Evolutionary conservation across 495 filamentous ascomycete species (phyloP).

Genomic region (Aspergillus haitiensis): DNA sequence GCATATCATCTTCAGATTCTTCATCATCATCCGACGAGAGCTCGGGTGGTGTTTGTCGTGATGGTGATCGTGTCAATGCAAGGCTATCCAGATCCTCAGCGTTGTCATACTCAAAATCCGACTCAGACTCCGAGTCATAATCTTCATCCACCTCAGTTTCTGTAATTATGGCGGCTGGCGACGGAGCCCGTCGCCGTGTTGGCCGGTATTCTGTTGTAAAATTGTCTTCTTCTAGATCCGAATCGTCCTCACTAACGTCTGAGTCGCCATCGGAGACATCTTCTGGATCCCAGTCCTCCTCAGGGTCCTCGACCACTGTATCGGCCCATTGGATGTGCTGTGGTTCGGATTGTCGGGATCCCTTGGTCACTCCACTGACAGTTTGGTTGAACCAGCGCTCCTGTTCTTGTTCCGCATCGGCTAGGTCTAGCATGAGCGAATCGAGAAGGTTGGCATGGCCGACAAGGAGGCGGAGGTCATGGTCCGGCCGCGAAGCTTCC

Average conservation of each 20-base stretch:
- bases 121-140: slow-evolving; percentile 54
- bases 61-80: slow-evolving; percentile 70
- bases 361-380: slow-evolving; percentile 68
- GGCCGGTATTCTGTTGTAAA: slow-evolving; percentile 42
- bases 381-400: slow-evolving; percentile 98
- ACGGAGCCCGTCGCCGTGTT: slow-evolving; percentile 41
- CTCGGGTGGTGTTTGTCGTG: slow-evolving; percentile 74
- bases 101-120: slow-evolving; percentile 61
- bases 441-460: slow-evolving; percentile 98
- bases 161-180: slow-evolving; percentile 38
- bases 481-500: slow-evolving; percentile 86
- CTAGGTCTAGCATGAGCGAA: slow-evolving; percentile 90
- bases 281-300: slow-evolving; percentile 69
- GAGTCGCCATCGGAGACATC: slow-evolving; percentile 57
- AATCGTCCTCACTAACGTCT: slow-evolving; percentile 56
- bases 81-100: slow-evolving; percentile 65
- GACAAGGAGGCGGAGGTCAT: slow-evolving; percentile 91
- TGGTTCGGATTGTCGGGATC: slow-evolving; percentile 54
- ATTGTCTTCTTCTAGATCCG: slow-evolving; percentile 54
- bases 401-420: slow-evolving; percentile 92
- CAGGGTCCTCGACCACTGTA: slow-evolving; percentile 68
- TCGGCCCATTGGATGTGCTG: slow-evolving; percentile 89
- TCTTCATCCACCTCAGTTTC: slow-evolving; percentile 49
- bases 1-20: slow-evolving; percentile 77
- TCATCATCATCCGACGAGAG: slow-evolving; percentile 67